phyloP scores from a whole-genome alignment of 2,329 filamentous ascomycete genomes.

The Arthrobotrys entomopaga region DNA sequence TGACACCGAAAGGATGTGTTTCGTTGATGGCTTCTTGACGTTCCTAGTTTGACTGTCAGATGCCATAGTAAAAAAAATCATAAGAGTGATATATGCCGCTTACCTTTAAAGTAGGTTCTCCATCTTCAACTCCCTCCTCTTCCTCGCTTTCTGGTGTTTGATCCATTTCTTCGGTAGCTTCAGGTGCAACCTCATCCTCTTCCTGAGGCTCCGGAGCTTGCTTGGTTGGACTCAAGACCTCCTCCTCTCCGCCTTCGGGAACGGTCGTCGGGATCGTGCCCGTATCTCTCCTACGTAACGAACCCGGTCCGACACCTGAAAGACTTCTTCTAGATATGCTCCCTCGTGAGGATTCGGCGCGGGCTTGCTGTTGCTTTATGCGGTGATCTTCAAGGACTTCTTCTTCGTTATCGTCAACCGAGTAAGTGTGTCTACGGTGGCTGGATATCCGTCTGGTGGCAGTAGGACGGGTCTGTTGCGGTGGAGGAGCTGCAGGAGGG shows the following conservation, averaged over 20 bases:
- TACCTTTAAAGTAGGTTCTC: conserved; percentile 47
- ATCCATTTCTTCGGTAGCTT: conserved; percentile 28
- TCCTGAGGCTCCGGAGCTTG: conserved; percentile 25
- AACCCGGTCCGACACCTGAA: conserved; percentile 8
- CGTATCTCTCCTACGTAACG: conserved; percentile 29
- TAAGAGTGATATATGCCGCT: no score
- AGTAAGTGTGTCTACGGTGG: conserved; percentile 46
- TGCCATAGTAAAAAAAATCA: neutral
- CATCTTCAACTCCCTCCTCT: conserved; percentile 38
- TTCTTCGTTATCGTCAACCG: conserved; percentile 46
- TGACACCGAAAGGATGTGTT: conserved; percentile 97
- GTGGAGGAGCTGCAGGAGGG: conserved; percentile 4
- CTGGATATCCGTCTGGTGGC: conserved; percentile 31
- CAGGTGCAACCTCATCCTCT: conserved; percentile 21
- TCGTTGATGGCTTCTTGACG: conserved; percentile 98
- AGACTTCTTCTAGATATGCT: conserved; percentile 18
- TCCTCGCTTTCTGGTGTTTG: conserved; percentile 36
- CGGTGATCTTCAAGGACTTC: conserved; percentile 45
- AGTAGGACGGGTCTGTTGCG: conserved; percentile 25
- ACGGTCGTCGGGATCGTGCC: conserved; percentile 22
- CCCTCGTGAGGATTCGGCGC: conserved; percentile 17
- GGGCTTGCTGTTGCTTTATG: conserved; percentile 27
- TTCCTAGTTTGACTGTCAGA: conserved; percentile 67
- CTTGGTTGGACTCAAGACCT: conserved; percentile 32
- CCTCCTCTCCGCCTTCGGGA: conserved; percentile 34